A percentile compares a stretch with the other conserved stretches of the same genome.
Evolutionary conservation across 441 rosid species (phyloP).

Genomic region (Erysimum cheiri): DNA sequence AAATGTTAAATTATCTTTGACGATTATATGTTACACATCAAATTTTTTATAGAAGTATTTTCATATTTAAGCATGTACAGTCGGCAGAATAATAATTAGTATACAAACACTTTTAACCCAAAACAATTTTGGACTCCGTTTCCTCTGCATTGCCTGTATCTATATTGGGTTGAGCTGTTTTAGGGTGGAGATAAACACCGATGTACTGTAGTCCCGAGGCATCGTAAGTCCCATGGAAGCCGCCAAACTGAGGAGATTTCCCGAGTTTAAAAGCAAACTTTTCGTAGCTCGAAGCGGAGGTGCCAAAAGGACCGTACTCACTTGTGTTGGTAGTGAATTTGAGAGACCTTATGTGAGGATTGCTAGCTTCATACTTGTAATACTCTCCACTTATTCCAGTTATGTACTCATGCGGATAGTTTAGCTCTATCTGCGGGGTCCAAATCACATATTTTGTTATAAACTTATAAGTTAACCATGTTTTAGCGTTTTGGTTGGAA

Average conservation of each 20-base stretch:
- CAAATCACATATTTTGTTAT: slow-evolving; percentile 11
- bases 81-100: background rate
- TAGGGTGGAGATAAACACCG: slow-evolving; percentile 42
- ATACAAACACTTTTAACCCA: slow-evolving; percentile 28
- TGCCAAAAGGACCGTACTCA: slow-evolving; percentile 43
- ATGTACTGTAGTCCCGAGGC: slow-evolving; percentile 38
- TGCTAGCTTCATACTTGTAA: slow-evolving; percentile 34
- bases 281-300: slow-evolving; percentile 1
- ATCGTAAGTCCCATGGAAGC: slow-evolving; percentile 41
- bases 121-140: slow-evolving; percentile 35
- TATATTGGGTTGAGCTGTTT: slow-evolving; percentile 26
- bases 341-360: slow-evolving; percentile 42
- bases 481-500: background rate
- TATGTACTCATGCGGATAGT: slow-evolving; percentile 40
- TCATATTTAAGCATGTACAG: background rate
- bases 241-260: slow-evolving; percentile 39
- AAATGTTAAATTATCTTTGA: slow-evolving; percentile 10
- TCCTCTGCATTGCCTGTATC: slow-evolving; percentile 19
- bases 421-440: slow-evolving; percentile 43
- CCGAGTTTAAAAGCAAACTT: slow-evolving; percentile 38
- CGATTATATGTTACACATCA: background rate
- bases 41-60: background rate
- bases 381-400: slow-evolving; percentile 42
- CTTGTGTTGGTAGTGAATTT: slow-evolving; percentile 39
- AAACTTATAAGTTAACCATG: slow-evolving; percentile 15